phyloP scores from a whole-genome alignment of 108 stramenopile genomes.

The Nitzschia sp. region DNA sequence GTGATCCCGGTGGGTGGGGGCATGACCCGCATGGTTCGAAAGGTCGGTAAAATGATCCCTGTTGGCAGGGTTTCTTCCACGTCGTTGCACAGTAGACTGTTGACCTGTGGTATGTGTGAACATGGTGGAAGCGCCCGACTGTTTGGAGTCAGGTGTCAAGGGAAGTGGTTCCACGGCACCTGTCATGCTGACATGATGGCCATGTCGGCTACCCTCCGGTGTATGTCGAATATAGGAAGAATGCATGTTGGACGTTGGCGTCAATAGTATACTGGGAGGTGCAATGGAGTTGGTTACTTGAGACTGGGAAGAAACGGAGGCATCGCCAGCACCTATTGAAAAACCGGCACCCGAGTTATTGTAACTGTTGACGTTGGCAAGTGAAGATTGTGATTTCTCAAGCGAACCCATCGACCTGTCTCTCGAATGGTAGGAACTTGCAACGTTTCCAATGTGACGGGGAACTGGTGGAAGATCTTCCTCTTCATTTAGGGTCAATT shows the following conservation, averaged over 20 bases:
- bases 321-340: not conserved
- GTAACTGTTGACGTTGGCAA: conserved; percentile 4
- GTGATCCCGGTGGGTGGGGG: not conserved
- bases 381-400: not conserved
- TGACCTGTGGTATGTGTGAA: not conserved
- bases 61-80: not conserved
- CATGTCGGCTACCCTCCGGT: not conserved
- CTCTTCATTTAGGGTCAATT: not conserved
- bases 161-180: conserved; percentile 5
- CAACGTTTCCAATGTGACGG: not conserved
- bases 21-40: not conserved
- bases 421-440: not conserved
- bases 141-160: not conserved
- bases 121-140: conserved; percentile 8
- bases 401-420: not conserved
- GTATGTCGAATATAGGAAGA: conserved; percentile 11
- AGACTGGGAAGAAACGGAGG: not conserved
- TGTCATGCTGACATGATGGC: conserved; percentile 5
- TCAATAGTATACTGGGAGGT: not conserved
- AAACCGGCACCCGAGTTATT: not conserved
- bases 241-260: conserved; percentile 5
- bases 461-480: conserved; percentile 11
- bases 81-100: not conserved
- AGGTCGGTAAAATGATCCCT: not conserved
- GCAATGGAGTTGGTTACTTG: not conserved